A percentile compares a stretch with the other conserved stretches of the same genome.
Conservation (phyloP, 148 eudicot species). For the Cornus florida region DNA sequence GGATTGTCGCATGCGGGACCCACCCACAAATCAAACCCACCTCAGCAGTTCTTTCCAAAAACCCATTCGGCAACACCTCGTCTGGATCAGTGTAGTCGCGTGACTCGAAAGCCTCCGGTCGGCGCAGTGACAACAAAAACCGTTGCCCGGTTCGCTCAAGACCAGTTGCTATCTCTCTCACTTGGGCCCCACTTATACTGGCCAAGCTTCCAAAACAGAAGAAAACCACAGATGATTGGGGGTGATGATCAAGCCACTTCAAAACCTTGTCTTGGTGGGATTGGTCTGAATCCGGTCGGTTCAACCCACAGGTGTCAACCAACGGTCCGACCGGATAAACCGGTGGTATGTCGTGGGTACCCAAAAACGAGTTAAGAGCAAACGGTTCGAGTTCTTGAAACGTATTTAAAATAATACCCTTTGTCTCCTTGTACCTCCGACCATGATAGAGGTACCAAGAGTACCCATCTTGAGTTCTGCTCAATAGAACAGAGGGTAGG, state of each 20-base stretch:
- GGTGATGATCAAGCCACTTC: slow-evolving; percentile 52
- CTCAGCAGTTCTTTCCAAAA: slow-evolving; percentile 27
- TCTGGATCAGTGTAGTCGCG: slow-evolving; percentile 6
- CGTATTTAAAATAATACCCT: slow-evolving; percentile 50
- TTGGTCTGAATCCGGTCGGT: not conserved
- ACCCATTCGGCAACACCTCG: slow-evolving; percentile 38
- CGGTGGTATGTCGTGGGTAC: slow-evolving; percentile 16
- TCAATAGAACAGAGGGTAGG: not conserved
- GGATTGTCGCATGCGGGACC: slow-evolving; percentile 37
- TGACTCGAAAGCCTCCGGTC: slow-evolving; percentile 11
- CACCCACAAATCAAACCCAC: slow-evolving; percentile 39
- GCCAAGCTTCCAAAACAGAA: slow-evolving; percentile 69
- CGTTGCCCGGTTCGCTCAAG: slow-evolving; percentile 37
- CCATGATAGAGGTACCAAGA: not conserved
- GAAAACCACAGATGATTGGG: slow-evolving; percentile 44
- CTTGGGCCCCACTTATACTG: slow-evolving; percentile 30
- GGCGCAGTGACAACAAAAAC: slow-evolving; percentile 44
- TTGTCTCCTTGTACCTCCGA: slow-evolving; percentile 20
- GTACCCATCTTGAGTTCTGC: slow-evolving; percentile 18
- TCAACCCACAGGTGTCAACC: slow-evolving; percentile 14
- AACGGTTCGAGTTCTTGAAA: slow-evolving; percentile 36
- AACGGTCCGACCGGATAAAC: slow-evolving; percentile 55
- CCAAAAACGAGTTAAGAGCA: slow-evolving; percentile 10
- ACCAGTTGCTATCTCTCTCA: slow-evolving; percentile 51
- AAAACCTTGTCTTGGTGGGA: slow-evolving; percentile 1